Conservation (phyloP, 139 green algal species). For the Chlamydomonas schloesseri region DNA sequence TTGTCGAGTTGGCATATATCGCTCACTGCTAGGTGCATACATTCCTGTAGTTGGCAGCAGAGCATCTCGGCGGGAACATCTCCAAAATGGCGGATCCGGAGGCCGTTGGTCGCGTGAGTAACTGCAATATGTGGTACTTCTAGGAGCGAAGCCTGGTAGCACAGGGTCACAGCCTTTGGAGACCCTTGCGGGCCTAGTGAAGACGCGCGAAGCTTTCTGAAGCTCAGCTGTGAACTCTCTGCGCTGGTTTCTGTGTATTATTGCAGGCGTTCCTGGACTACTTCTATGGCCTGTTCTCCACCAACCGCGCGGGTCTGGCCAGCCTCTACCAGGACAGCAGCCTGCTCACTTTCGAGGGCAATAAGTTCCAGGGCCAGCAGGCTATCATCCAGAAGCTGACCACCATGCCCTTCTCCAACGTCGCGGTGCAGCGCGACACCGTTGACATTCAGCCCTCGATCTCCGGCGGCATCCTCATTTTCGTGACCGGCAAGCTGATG, state of each 20-base stretch:
- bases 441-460: conserved; percentile 90
- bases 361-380: conserved; percentile 81
- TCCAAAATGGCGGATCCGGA: conserved; percentile 54
- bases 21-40: no score
- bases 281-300: conserved; percentile 97
- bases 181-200: background rate
- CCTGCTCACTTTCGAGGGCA: conserved; percentile 89
- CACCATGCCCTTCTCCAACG: conserved; percentile 83
- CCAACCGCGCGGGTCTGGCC: conserved; percentile 76
- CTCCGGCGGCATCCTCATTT: conserved; percentile 86
- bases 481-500: conserved; percentile 82
- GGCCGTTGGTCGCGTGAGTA: conserved; percentile 51
- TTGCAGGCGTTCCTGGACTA: conserved; percentile 93
- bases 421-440: conserved; percentile 78
- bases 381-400: conserved; percentile 84
- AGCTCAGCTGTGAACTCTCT: background rate
- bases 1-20: no score
- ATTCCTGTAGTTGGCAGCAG: no score
- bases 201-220: background rate
- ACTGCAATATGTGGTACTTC: no score
- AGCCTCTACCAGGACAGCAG: conserved; percentile 87
- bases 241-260: background rate
- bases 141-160: no score
- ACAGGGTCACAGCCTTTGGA: no score
- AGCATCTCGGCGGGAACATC: background rate